phyloP scores from a whole-genome alignment of 257 asterid genomes.

The Sherardia arvensis region DNA sequence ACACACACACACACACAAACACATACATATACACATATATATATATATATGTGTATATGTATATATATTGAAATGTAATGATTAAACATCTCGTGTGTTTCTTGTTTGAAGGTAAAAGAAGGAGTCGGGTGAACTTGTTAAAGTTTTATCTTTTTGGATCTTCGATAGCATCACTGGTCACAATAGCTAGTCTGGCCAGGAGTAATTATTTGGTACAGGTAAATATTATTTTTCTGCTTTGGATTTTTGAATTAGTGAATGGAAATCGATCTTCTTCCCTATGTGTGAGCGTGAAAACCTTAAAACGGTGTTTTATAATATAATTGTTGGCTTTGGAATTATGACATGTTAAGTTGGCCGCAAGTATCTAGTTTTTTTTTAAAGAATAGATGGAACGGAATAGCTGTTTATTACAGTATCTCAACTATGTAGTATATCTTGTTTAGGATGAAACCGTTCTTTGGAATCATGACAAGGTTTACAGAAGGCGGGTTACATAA shows the following conservation, averaged over 20 bases:
- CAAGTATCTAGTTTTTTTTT: no score
- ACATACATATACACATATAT: no score
- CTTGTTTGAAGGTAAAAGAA: constrained; percentile 54
- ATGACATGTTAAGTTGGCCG: no score
- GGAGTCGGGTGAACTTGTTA: constrained; percentile 48
- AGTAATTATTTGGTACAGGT: constrained; percentile 38
- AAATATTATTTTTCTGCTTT: constrained; percentile 7
- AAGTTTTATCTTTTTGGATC: constrained; percentile 61
- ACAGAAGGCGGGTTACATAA: background rate
- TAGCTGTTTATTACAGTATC: background rate
- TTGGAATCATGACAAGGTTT: background rate
- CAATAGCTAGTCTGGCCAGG: constrained; percentile 34
- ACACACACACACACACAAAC: no score
- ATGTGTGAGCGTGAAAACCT: background rate
- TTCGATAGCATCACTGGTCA: constrained; percentile 37
- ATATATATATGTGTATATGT: no score
- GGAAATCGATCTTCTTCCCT: background rate
- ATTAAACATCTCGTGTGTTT: constrained; percentile 4
- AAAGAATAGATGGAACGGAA: background rate
- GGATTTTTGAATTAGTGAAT: background rate
- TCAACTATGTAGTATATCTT: background rate
- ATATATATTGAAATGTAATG: background rate
- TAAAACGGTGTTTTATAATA: background rate
- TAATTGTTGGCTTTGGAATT: no score
- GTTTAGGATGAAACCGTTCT: no score